Evolutionary conservation across 805 yeast species (phyloP), one percentile per base, ranked within the genome.

Genomic region (Kockiozyma suomiensis): DNA sequence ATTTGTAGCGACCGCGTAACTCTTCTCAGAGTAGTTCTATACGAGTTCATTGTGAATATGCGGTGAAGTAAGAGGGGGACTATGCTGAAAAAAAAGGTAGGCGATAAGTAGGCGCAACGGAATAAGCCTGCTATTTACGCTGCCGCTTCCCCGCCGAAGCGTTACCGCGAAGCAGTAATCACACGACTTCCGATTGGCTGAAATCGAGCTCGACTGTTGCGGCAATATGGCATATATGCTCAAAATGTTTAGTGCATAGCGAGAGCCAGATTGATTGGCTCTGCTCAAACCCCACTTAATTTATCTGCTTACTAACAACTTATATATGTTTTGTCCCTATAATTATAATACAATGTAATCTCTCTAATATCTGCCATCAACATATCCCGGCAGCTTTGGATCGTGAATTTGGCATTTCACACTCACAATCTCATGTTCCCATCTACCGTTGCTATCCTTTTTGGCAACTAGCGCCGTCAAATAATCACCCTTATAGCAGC

Each of bases 401-500:
- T 61, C 68, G 41, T 65, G 67, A 17, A 64, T 35, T 19, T 49
- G 48, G 58, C 69, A 66, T 35, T 49, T 58, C 23, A 66, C 69
- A 17, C 65, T 54, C 23, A 53, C 56, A n/a, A 66, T 23, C 26
- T 50, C 49, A 35, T 63, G 57, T 41, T 46, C 25, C 62, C 66
- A 65, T 8, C n/a, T n/a, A n/a, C 37, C 58, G 23, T 59, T 66
- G 21, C 64, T 52, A 35, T 62, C 60, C 42, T 55, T 52, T 57
- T 69, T 65, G 30, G 71, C 62, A 4, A 85, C 79, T 70, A 85
- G 73, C 0, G 92, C 96, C 32, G 85, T 79, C 50, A 92, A 77
- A 60, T 80, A 72, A 12, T 83, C 86, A 2, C 97, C 97, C 60
- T 82, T 81, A 59, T 85, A 88, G 77, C 97, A 92, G 0, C 88